These are phyloP conservation scores for Sugiyamaella smithiae DNA, from an alignment of 805 yeast species.

Conservation along the genomic window DNA sequence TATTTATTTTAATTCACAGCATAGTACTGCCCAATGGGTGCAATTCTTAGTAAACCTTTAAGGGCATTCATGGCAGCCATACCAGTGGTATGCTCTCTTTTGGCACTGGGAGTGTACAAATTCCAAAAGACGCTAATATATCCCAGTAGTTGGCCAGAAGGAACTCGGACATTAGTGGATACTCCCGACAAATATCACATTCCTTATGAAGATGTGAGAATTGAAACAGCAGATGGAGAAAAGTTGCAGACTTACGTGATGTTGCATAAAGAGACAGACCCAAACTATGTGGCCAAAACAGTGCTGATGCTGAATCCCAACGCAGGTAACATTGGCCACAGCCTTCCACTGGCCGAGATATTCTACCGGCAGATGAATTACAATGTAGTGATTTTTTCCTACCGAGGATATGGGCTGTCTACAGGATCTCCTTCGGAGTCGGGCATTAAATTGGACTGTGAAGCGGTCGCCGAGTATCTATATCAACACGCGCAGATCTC, in stretches of 20 bases:
- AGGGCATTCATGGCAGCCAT: slow-evolving; percentile 5
- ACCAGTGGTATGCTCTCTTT: slow-evolving; percentile 15
- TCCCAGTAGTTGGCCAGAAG: slow-evolving; percentile 78
- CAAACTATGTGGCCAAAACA: slow-evolving; percentile 56
- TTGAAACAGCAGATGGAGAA: slow-evolving; percentile 70
- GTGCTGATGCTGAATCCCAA: slow-evolving; percentile 81
- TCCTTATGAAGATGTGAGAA: slow-evolving; percentile 56
- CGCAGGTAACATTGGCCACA: slow-evolving; percentile 94
- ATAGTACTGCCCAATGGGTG: no score
- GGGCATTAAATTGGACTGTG: slow-evolving; percentile 83
- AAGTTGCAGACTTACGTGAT: slow-evolving; percentile 62
- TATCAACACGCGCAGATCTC: slow-evolving; percentile 50
- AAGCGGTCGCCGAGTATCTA: slow-evolving; percentile 62
- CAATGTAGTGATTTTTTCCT: slow-evolving; percentile 82
- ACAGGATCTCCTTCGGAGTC: slow-evolving; percentile 71
- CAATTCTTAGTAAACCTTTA: neutral
- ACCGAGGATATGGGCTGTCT: slow-evolving; percentile 86
- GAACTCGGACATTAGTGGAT: slow-evolving; percentile 60
- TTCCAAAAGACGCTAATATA: slow-evolving; percentile 69
- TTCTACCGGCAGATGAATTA: slow-evolving; percentile 61
- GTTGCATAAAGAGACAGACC: slow-evolving; percentile 41
- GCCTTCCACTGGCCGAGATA: slow-evolving; percentile 72
- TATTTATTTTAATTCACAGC: no score
- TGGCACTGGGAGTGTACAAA: slow-evolving; percentile 25
- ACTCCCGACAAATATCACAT: slow-evolving; percentile 71